Percentiles rank a stretch among this genome's conserved stretches.
Conservation (phyloP, 768 basidiomycete species). For the Tricholoma flavovirens region DNA sequence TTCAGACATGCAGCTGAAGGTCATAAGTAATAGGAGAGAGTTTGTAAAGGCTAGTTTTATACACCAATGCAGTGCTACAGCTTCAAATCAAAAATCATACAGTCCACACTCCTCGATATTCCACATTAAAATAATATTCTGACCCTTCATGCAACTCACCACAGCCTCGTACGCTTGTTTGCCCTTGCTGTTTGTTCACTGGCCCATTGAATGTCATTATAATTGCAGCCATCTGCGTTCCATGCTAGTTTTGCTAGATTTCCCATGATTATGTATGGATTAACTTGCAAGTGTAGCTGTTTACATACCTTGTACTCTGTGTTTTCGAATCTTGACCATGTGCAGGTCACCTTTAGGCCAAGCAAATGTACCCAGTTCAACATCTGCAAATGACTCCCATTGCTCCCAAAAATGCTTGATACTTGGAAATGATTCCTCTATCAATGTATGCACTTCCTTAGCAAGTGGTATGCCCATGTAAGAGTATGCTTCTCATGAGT, state of each 20-base stretch:
- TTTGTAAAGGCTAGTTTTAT: no score
- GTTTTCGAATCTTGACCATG: not conserved
- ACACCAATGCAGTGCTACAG: no score
- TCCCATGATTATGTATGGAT: not conserved
- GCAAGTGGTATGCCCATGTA: not conserved
- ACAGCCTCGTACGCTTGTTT: no score
- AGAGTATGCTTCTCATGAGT: no score
- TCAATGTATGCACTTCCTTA: not conserved
- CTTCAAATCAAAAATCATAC: no score
- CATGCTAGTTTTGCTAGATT: not conserved
- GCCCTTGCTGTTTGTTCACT: no score
- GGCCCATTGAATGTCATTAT: not conserved
- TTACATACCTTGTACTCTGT: no score
- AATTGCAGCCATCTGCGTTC: not conserved
- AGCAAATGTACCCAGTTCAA: not conserved
- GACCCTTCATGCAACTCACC: no score
- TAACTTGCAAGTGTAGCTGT: no score
- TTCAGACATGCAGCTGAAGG: not conserved
- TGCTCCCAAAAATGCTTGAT: no score
- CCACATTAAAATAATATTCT: no score
- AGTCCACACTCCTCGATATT: no score
- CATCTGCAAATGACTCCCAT: not conserved
- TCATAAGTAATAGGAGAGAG: not conserved
- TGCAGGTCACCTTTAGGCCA: not conserved
- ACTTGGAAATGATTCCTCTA: not conserved